Conservation (phyloP, 345 rosid species). For the Linum tenue region DNA sequence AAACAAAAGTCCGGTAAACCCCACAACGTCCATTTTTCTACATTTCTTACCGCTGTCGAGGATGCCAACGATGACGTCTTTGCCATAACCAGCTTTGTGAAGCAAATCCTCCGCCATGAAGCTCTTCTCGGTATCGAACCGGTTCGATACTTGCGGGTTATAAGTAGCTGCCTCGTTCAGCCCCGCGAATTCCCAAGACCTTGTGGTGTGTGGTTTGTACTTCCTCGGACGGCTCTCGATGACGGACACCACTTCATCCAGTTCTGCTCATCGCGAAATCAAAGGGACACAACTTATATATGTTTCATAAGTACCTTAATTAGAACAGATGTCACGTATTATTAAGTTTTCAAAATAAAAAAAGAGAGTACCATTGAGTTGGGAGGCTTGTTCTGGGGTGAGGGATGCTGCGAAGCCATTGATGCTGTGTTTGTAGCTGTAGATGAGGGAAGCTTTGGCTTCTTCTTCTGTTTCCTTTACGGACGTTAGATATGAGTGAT, state of each 20-base stretch:
- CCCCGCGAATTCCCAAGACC: constrained; percentile 88
- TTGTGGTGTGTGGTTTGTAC: constrained; percentile 62
- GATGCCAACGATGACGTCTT: constrained; percentile 58
- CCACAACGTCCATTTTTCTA: not conserved
- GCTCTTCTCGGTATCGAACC: constrained; percentile 6
- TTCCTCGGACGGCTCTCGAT: constrained; percentile 35
- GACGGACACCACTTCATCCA: constrained; percentile 56
- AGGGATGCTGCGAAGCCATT: constrained; percentile 74
- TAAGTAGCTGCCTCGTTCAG: constrained; percentile 24
- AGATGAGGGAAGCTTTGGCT: constrained; percentile 55
- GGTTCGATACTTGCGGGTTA: not conserved
- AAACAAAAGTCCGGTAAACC: not conserved
- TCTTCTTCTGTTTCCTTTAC: constrained; percentile 61
- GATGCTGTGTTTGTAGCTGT: constrained; percentile 86
- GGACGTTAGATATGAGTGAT: constrained; percentile 45
- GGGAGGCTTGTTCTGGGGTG: constrained; percentile 57
- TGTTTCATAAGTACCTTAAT: too few species aligned
- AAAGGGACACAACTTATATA: not conserved
- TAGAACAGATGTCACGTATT: too few species aligned
- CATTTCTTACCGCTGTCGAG: constrained; percentile 56
- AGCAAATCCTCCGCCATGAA: constrained; percentile 17
- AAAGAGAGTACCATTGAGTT: constrained; percentile 32
- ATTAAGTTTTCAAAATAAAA: not conserved
- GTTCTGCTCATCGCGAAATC: constrained; percentile 24
- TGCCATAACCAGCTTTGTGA: constrained; percentile 49